These are phyloP conservation scores for Aspergillus persii DNA, from an alignment of 2,329 filamentous ascomycete genomes.

Conservation along the genomic window DNA sequence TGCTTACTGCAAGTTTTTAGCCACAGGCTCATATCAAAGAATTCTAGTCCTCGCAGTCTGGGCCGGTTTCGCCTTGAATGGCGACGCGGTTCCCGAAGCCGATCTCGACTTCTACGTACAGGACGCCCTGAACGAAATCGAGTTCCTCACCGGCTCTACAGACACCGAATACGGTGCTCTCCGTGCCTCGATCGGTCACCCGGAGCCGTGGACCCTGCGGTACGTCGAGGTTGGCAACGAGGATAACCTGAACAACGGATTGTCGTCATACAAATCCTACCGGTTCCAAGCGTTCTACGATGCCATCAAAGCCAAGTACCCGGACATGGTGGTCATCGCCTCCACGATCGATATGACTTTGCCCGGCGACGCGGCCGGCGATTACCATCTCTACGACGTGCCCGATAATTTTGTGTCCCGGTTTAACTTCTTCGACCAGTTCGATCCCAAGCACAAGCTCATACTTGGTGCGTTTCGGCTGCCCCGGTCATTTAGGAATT, in stretches of 20 bases:
- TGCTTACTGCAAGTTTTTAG: not conserved
- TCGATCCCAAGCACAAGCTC: conserved; percentile 21
- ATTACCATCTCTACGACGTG: conserved; percentile 53
- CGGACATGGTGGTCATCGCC: conserved; percentile 51
- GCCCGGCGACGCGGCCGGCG: conserved; percentile 24
- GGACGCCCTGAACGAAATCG: conserved; percentile 36
- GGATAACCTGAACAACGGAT: conserved; percentile 58
- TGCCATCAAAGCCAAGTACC: conserved; percentile 57
- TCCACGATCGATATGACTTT: conserved; percentile 28
- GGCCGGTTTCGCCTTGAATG: conserved; percentile 44
- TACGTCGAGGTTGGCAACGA: conserved; percentile 69
- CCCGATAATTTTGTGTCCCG: conserved; percentile 51
- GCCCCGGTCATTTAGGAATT: not conserved
- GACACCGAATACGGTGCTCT: conserved; percentile 40
- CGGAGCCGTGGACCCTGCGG: conserved; percentile 59
- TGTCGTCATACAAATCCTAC: conserved; percentile 51
- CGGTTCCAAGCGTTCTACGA: conserved; percentile 60
- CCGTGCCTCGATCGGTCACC: conserved; percentile 60
- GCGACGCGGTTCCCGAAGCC: conserved; percentile 31
- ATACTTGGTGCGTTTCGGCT: conserved; percentile 20
- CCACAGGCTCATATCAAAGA: not conserved
- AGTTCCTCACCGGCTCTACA: conserved; percentile 26
- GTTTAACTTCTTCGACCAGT: conserved; percentile 56
- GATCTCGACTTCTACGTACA: conserved; percentile 33
- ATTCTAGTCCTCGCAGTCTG: conserved; percentile 42